Evolutionary conservation across 2,329 filamentous ascomycete genomes (phyloP), one percentile per base, ranked within the genome.

Genomic region (Epichloe gansuensis): DNA sequence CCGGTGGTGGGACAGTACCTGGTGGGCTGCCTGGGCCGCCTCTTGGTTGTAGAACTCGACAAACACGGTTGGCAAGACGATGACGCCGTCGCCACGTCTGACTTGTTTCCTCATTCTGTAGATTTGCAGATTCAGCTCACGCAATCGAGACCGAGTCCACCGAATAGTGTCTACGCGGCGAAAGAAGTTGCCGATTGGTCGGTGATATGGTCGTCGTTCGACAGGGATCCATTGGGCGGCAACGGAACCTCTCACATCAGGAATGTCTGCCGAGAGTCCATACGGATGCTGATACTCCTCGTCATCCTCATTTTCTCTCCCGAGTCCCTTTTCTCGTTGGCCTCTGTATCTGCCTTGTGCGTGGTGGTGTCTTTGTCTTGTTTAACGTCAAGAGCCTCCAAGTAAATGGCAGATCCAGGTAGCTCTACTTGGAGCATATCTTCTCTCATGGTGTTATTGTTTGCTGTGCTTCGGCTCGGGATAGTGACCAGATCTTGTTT

Each of bases 101-200:
- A 85, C 83, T 45, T 94, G 78, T 48, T 82, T 82, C 57, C 85
- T 80, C 50, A 96, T 80, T 67, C 94, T 86, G 55, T 61, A 67
- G 34, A 74, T 73, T 15, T 69, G 64, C 0, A 63, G 55, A 46
- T 71, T 72, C 13, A 74, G 60, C 2, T 70, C 63, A 28, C 67
- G 66, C 2, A 74, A 60, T 4, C 69, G 62, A 1, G 76, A 74
- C 50, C 93, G 86, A 57, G 83, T 86, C 86, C 87, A 96, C 56
- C 91, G 82, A 67, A 98, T 96, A 0, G 90, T 93, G 69, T 98
- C 93, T 15, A 96, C 91, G 67, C 95, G 93, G 64, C 89, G 84
- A 59, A 90, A 87, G 58, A 91, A 78, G 46, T 87, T 75, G 15
- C 78, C 80, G 23, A 93, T 67, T 5, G 77, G 71, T 0, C 75